Conservation (phyloP, 2,329 filamentous ascomycete genomes). For the Trichoderma oligosporum region DNA sequence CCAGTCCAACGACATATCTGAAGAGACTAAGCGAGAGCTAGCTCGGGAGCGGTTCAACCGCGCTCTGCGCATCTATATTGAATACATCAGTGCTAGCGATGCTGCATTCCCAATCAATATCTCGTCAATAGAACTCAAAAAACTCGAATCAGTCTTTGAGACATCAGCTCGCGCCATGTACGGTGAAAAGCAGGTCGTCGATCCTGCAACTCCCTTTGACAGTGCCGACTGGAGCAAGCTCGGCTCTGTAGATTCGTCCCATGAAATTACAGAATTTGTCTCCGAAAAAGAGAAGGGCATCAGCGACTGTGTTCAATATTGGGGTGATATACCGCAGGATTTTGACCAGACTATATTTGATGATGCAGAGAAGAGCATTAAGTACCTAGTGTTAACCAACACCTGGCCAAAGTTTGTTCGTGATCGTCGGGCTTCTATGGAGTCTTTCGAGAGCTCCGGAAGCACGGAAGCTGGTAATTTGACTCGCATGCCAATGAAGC, state of each 20-base stretch:
- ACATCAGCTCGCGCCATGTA: slow-evolving; percentile 42
- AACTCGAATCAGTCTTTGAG: slow-evolving; percentile 55
- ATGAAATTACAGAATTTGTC: neutral
- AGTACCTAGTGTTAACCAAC: slow-evolving; percentile 64
- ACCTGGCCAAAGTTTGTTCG: slow-evolving; percentile 61
- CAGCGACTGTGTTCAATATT: slow-evolving; percentile 29
- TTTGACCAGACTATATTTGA: slow-evolving; percentile 57
- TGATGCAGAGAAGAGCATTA: slow-evolving; percentile 55
- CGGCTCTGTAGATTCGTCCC: neutral
- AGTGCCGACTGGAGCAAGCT: neutral
- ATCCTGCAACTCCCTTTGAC: slow-evolving; percentile 40
- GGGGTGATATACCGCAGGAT: slow-evolving; percentile 42
- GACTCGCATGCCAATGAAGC: slow-evolving; percentile 5
- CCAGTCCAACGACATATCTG: slow-evolving; percentile 16
- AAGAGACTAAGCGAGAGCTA: slow-evolving; percentile 28
- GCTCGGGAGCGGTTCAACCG: slow-evolving; percentile 50
- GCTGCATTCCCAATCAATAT: slow-evolving; percentile 65
- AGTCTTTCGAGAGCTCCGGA: slow-evolving; percentile 19
- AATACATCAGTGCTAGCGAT: slow-evolving; percentile 55
- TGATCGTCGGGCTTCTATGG: slow-evolving; percentile 30
- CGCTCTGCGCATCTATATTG: slow-evolving; percentile 58
- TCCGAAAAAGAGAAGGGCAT: neutral
- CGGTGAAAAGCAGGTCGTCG: slow-evolving; percentile 35
- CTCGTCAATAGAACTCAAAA: slow-evolving; percentile 48
- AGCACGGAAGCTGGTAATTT: slow-evolving; percentile 17